Base-by-base conservation (phyloP, 2,329 filamentous ascomycete genomes). In the Cordyceps farinosa region DNA sequence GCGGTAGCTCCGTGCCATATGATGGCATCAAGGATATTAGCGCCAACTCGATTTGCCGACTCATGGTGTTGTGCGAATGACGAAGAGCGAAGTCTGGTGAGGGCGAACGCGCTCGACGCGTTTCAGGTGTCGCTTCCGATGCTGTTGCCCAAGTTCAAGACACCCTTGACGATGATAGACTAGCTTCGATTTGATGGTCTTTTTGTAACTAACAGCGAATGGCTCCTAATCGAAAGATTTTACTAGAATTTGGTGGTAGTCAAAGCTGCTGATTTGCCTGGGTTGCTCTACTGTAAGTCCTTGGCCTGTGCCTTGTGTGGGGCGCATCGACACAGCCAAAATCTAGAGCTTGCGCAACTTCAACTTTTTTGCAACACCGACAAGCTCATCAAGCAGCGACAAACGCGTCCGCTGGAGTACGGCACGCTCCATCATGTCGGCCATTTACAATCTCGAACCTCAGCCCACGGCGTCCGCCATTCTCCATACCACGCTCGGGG, bases 381-480 rank as follows among this genome's bases (percentile, higher is more conserved):
- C 42, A 15, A 55, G 29, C 58, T 34, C 17, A 44, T 22, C 38
- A 4, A 22, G 48, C 56, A 32, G 15, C 51, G 42, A 42, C 11
- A 27, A 34, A 34, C 30, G 30, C 27, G 22, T 42, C 45, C 15
- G 6, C 17, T 10, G 40, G 17, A 6, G 27, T 40, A 38, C 51
- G 17, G 44, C 42, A 62, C n/a, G 15, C 15, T 30, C 34, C 32
- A 57, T 48, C 22, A 97, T 98, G 94, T 94, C 92, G 63, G 83
- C 90, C 51, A 88, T 93, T 64, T 98, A 98, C 78, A 96, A 96
- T 70, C 91, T 96, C 71, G 94, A 97, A 77, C 94, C 95, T 59
- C 92, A 94, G 72, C 92, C 95, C 52, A 97, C 94, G 64, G 95
- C 90, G 29, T 97, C 95, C 68, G 92, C 91, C 63, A 88, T 97